Conservation (phyloP, 2,329 filamentous ascomycete genomes). For the Colletotrichum sp. region DNA sequence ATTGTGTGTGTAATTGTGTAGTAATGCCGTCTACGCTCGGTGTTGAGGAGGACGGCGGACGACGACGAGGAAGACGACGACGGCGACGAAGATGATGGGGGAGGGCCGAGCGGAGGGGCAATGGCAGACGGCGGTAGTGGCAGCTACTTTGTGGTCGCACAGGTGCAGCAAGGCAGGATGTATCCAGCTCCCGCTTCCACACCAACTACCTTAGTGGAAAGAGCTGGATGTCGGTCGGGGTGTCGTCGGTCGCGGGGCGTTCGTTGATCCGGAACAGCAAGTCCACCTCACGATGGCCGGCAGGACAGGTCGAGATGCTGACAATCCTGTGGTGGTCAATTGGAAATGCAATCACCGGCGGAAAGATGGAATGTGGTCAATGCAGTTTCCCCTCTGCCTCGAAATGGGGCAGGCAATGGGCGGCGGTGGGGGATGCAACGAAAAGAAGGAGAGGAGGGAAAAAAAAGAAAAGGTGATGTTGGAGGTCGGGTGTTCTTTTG, state of each 20-base stretch:
- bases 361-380: not conserved
- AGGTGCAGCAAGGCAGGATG: not conserved
- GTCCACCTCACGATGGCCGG: not conserved
- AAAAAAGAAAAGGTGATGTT: not conserved
- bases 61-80: not conserved
- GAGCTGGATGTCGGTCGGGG: too few species aligned
- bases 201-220: too few species aligned
- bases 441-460: not conserved
- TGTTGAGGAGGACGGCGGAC: not conserved
- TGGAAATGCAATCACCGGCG: not conserved
- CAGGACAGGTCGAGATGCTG: not conserved
- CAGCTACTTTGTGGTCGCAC: not conserved
- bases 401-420: not conserved
- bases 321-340: not conserved
- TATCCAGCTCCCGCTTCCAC: conserved; percentile 17
- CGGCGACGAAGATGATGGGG: not conserved
- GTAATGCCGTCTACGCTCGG: not conserved
- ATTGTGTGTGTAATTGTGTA: conserved; percentile 24
- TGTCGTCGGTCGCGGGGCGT: conserved; percentile 9
- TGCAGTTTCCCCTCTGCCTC: not conserved
- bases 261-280: not conserved
- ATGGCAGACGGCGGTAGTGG: not conserved
- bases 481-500: not conserved
- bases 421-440: not conserved
- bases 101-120: conserved; percentile 9